Base-by-base conservation (phyloP, 2,329 filamentous ascomycete species). In the Fusarium goolgardi region DNA sequence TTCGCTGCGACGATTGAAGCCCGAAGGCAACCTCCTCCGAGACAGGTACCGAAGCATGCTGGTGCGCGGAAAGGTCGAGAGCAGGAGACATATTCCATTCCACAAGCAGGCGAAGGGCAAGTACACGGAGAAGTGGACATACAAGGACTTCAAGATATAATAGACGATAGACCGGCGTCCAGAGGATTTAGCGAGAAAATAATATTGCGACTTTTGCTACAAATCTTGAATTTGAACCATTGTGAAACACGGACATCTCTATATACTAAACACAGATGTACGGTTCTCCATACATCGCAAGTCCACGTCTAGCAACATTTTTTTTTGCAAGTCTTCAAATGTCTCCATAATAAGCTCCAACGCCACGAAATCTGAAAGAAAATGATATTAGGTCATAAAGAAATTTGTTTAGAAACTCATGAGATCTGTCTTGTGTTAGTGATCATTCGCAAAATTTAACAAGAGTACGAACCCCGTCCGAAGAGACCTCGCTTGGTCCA, bases 401-500 rank as follows among this genome's bases (percentile, higher is more conserved):
- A n/a, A 35, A 25, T 27, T 11, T 20, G 21, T 52, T 73, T 80
- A 85, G 64, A 85, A 84, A 71, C 82, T 85, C 81, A 86, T 84
- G 66, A 86, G 79, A 78, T 86, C 84, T 85, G 57, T 27, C 11
- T 4, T 29, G 39, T 37, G 64, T 73, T 44, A 71, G 63, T 20
- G 12, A 43, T 16, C n/a, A 32, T 21, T 21, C 20, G 11, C 41
- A 55, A 15, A 54, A 21, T 25, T 23, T 25, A 27, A 56, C 6
- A 43, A 35, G 10, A 15, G 54, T 59, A 83, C 90, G 83, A 81
- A 97, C 95, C 96, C 90, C 96, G 87, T 71, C 96, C 96, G 82
- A 99, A 99, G 23, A 99, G 80, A 15, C 93, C 92, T 77, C 96
- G 86, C 87, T 98, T 99, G n/a, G 89, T 90, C 96, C 96, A 99